Evolutionary conservation across 768 basidiomycete species (phyloP).

Genomic region (Leccinum subtestaceum): DNA sequence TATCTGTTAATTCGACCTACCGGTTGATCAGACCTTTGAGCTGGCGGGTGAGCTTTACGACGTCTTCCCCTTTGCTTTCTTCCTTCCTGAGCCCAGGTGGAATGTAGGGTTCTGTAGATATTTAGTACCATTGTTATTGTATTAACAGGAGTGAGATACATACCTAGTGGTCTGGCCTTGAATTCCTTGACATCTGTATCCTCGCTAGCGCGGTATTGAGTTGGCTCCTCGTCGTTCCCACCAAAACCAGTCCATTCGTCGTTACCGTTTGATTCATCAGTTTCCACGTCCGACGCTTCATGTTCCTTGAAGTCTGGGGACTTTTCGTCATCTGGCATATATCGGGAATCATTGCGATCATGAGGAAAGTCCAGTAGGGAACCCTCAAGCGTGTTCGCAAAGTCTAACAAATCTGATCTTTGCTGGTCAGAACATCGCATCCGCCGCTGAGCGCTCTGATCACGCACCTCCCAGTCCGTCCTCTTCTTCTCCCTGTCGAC

Average conservation of each 20-base stretch:
- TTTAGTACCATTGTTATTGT: background rate
- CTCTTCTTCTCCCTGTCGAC: slow-evolving; percentile 49
- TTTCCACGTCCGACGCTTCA: slow-evolving; percentile 14
- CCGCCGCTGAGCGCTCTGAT: background rate
- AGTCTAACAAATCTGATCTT: slow-evolving; percentile 53
- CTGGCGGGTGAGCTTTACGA: slow-evolving; percentile 63
- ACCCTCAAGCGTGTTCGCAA: slow-evolving; percentile 35
- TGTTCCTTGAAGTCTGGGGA: slow-evolving; percentile 5
- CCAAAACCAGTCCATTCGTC: slow-evolving; percentile 42
- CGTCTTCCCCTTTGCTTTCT: slow-evolving; percentile 34
- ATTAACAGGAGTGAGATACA: slow-evolving; percentile 2
- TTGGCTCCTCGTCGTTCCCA: slow-evolving; percentile 2
- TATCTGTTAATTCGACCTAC: slow-evolving; percentile 36
- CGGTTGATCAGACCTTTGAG: slow-evolving; percentile 88
- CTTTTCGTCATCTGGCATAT: background rate
- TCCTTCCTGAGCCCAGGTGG: slow-evolving; percentile 73
- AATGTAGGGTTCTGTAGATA: slow-evolving; percentile 55
- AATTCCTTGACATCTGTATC: background rate
- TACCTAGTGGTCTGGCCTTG: slow-evolving; percentile 11
- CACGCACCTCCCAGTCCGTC: slow-evolving; percentile 84
- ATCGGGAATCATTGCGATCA: background rate
- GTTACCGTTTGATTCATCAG: slow-evolving; percentile 21
- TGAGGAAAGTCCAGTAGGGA: background rate
- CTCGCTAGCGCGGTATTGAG: background rate
- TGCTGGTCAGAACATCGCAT: background rate